Evolutionary conservation across 2,329 filamentous ascomycete species (phyloP), one percentile per base, ranked within the genome.

Genomic region (Colletotrichum tofieldiae): DNA sequence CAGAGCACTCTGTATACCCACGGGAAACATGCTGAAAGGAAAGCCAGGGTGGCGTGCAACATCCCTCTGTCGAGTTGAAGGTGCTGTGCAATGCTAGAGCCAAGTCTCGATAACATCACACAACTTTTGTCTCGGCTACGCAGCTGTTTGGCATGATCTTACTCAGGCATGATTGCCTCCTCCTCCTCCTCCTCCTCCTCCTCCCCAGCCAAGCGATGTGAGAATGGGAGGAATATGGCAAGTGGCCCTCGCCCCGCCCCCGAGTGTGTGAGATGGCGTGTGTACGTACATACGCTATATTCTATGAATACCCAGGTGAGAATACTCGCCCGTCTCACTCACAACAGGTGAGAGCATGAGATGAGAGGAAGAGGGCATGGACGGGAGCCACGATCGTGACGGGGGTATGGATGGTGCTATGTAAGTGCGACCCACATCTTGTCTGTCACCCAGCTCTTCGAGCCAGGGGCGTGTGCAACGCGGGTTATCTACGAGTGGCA

Each of bases 121-220:
- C 52, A 55, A 16, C 52, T 37, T 37, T 3, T 20, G 49, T 52
- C 49, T 52, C 49, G 7, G 49, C 26, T 23, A 29, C 23, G 47
- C 5, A 29, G 49, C 16, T 26, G 5, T 14, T 51, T 16, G 49
- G 49, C 49, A 37, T 55, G 52, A 18, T 55, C 29, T 23, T 37
- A n/a, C 52, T 55, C 52, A 55, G 26, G 29, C 49, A 52, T 52
- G 49, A 52, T 20, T 23, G 29, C 35, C 49, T 51, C 41, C 16
- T 43, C 16, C 14, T 43, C 41, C 14, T 43, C 14, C 14, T 43
- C 14, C 41, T 14, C 12, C 23, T 26, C 23, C 23, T 26, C 23
- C 23, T 26, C 23, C 23, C 5, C 35, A 8, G 35, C 8, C 35
- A 37, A 37, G 16, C 41, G 4, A 43, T 43, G 41, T 43, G 20